Evolutionary conservation across 2,329 filamentous ascomycete species (phyloP).

Genomic region (Fusarium proliferatum): DNA sequence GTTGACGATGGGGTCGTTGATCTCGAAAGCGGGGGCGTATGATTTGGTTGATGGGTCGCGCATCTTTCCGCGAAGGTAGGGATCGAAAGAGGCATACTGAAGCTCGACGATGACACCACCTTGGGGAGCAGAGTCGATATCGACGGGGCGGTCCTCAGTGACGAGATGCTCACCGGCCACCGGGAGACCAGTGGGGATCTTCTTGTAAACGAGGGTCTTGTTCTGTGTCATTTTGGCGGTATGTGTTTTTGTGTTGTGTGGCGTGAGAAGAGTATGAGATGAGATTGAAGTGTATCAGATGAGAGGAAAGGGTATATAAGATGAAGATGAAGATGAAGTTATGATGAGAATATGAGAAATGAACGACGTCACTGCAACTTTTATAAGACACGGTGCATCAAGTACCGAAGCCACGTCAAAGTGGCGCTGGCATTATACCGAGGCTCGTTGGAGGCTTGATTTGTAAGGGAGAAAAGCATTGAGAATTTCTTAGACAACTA

Average conservation of each 20-base stretch:
- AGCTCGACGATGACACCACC: slow-evolving; percentile 76
- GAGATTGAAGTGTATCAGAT: background rate
- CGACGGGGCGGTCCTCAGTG: slow-evolving; percentile 74
- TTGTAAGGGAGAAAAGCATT: slow-evolving; percentile 22
- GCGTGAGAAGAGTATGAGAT: background rate
- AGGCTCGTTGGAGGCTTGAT: slow-evolving; percentile 21
- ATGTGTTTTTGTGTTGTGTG: background rate
- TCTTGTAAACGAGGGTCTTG: slow-evolving; percentile 81
- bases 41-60: slow-evolving; percentile 70
- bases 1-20: slow-evolving; percentile 74
- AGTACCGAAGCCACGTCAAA: slow-evolving; percentile 12
- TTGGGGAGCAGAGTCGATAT: slow-evolving; percentile 67
- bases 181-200: slow-evolving; percentile 73
- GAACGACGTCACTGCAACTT: slow-evolving; percentile 23
- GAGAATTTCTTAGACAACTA: slow-evolving; percentile 6
- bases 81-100: slow-evolving; percentile 82
- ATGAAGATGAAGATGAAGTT: background rate
- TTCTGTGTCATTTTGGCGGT: slow-evolving; percentile 60
- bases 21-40: slow-evolving; percentile 62
- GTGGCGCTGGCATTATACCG: slow-evolving; percentile 18
- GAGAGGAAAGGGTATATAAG: background rate
- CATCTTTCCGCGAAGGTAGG: slow-evolving; percentile 87
- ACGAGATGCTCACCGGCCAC: slow-evolving; percentile 76
- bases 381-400: slow-evolving; percentile 7
- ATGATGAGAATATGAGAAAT: background rate